phyloP scores from a whole-genome alignment of 148 eudicot species.

The Vaccinium darrowii region DNA sequence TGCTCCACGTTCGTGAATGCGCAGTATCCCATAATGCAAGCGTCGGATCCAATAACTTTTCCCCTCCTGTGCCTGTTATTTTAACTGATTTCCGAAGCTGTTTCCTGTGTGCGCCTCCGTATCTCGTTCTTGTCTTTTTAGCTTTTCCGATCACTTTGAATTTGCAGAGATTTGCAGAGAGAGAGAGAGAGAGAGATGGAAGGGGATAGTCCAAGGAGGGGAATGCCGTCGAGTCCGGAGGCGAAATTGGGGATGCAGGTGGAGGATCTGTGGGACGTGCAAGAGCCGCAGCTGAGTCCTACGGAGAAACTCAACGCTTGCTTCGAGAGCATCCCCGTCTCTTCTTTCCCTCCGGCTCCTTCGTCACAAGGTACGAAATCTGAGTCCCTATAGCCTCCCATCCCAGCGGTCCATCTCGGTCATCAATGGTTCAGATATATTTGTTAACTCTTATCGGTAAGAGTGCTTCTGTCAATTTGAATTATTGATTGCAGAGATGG shows the following conservation, averaged over 20 bases:
- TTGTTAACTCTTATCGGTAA: too few relatives aligned
- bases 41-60: background rate
- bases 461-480: too few relatives aligned
- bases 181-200: constrained; percentile 16
- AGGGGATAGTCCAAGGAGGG: constrained; percentile 26
- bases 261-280: constrained; percentile 85
- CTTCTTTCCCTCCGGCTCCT: constrained; percentile 69
- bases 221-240: constrained; percentile 63
- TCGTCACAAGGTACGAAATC: constrained; percentile 48
- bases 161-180: constrained; percentile 12
- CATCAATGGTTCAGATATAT: too few relatives aligned
- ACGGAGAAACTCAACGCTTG: constrained; percentile 93
- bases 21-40: background rate
- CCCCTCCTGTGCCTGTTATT: background rate
- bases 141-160: background rate
- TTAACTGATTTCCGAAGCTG: background rate
- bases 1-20: background rate
- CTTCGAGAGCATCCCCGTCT: constrained; percentile 82
- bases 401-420: too few relatives aligned
- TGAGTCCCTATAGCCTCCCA: too few relatives aligned
- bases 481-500: too few relatives aligned
- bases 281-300: constrained; percentile 67
- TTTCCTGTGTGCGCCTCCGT: background rate
- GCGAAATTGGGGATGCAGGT: constrained; percentile 75
- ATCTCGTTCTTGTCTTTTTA: background rate